These are phyloP conservation scores for Verticillium dahliae DNA, from an alignment of 2,329 filamentous ascomycete species.

Conservation along the genomic window DNA sequence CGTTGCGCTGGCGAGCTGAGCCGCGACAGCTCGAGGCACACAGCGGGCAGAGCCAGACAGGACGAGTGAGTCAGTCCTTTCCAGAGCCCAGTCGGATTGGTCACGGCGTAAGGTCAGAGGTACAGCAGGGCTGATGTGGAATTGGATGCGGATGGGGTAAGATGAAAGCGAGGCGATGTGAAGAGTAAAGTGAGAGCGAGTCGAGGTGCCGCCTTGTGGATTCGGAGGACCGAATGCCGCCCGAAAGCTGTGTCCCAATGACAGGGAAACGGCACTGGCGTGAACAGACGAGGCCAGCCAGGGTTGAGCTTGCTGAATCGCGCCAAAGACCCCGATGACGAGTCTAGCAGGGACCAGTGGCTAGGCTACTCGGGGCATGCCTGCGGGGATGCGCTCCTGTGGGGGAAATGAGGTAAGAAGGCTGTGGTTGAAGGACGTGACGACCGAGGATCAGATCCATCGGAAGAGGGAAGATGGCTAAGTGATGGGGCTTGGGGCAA, in stretches of 20 bases:
- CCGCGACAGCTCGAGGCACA: neutral
- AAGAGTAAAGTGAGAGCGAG: neutral
- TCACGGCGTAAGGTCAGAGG: neutral
- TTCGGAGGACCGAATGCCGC: neutral
- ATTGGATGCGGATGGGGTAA: neutral
- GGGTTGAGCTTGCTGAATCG: neutral
- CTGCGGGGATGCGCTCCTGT: neutral
- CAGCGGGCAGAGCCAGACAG: neutral
- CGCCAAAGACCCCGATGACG: neutral
- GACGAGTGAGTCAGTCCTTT: neutral
- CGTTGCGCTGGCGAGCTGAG: neutral
- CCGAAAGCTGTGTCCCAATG: neutral
- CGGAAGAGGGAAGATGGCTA: neutral
- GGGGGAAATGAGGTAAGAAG: neutral
- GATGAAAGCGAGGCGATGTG: neutral
- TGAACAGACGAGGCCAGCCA: neutral
- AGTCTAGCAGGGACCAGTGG: neutral
- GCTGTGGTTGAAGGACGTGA: neutral
- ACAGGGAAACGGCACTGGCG: neutral
- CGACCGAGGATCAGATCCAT: neutral
- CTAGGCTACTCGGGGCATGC: neutral
- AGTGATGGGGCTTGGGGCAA: neutral
- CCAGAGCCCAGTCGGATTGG: neutral
- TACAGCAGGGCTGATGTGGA: slow-evolving; percentile 1
- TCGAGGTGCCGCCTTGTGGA: neutral